Evolutionary conservation across 805 yeast species (phyloP).

Genomic region (Ogataea thermomethanolica): DNA sequence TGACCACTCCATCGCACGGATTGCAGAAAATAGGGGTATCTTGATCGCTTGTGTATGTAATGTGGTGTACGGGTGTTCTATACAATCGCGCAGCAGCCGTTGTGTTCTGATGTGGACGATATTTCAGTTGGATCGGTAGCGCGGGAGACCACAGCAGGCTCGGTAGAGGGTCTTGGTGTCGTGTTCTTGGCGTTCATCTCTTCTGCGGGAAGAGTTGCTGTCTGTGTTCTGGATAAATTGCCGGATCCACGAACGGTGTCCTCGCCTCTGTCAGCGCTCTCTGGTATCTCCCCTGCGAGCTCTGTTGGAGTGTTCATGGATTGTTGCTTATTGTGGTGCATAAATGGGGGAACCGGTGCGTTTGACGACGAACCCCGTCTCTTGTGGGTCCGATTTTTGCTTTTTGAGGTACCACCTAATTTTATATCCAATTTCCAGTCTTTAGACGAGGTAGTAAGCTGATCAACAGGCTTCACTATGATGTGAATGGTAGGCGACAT

Average conservation of each 20-base stretch:
- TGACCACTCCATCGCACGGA: too few relatives aligned
- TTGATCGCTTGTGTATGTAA: background rate
- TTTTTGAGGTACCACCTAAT: conserved; percentile 10
- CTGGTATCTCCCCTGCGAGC: background rate
- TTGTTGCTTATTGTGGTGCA: conserved; percentile 2
- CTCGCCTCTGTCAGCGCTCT: background rate
- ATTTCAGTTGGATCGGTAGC: background rate
- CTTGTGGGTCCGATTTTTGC: conserved; percentile 11
- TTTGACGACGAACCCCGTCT: conserved; percentile 27
- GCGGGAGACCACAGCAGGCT: background rate
- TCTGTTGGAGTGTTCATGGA: background rate
- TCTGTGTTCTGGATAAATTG: conserved; percentile 1
- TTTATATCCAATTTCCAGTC: conserved; percentile 23
- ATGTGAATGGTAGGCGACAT: conserved; percentile 30
- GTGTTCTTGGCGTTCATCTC: conserved; percentile 1
- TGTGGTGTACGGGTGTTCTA: conserved; percentile 8
- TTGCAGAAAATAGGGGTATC: conserved; percentile 4
- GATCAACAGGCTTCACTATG: conserved; percentile 29
- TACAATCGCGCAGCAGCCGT: conserved; percentile 6
- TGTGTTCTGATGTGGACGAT: background rate
- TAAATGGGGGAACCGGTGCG: conserved; percentile 26
- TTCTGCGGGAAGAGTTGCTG: background rate
- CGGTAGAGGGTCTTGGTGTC: background rate
- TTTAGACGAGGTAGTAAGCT: conserved; percentile 11
- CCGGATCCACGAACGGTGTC: too few relatives aligned